phyloP scores from a whole-genome alignment of 805 yeast species.

The Priceomyces fermenticarens region DNA sequence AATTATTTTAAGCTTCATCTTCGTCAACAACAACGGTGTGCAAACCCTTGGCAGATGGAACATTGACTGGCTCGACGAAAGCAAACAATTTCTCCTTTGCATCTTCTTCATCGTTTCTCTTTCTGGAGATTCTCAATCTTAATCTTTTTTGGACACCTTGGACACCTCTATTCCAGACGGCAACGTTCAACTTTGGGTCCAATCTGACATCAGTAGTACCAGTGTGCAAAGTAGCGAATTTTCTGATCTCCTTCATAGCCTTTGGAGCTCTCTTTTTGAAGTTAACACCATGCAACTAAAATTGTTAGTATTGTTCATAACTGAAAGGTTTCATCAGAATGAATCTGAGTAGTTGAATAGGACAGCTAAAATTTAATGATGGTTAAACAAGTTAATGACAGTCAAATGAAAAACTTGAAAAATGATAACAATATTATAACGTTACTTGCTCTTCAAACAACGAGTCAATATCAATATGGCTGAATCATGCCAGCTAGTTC shows the following conservation, averaged over 20 bases:
- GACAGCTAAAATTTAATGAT: no score
- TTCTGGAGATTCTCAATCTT: slow-evolving; percentile 98
- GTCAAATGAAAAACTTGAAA: background rate
- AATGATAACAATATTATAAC: background rate
- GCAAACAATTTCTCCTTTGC: slow-evolving; percentile 98
- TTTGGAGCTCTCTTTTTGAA: slow-evolving; percentile 99
- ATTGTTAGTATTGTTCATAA: slow-evolving; percentile 37
- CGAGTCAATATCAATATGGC: background rate
- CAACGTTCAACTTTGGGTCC: slow-evolving; percentile 98
- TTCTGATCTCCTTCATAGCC: slow-evolving; percentile 99
- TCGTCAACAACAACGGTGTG: slow-evolving; percentile 95
- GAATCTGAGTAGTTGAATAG: no score
- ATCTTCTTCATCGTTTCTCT: slow-evolving; percentile 99
- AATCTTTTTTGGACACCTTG: slow-evolving; percentile 98
- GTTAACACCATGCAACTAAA: slow-evolving; percentile 92
- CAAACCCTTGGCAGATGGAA: slow-evolving; percentile 95
- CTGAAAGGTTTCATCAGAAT: no score
- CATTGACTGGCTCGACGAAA: slow-evolving; percentile 95
- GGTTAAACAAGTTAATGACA: no score
- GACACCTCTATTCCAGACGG: slow-evolving; percentile 99
- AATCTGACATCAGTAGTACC: slow-evolving; percentile 99
- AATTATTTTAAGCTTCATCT: slow-evolving; percentile 49
- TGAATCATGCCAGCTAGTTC: background rate
- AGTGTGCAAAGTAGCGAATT: slow-evolving; percentile 97
- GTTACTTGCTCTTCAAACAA: background rate